Base-by-base conservation (phyloP, 805 yeast species). In the Millerozyma acaciae region DNA sequence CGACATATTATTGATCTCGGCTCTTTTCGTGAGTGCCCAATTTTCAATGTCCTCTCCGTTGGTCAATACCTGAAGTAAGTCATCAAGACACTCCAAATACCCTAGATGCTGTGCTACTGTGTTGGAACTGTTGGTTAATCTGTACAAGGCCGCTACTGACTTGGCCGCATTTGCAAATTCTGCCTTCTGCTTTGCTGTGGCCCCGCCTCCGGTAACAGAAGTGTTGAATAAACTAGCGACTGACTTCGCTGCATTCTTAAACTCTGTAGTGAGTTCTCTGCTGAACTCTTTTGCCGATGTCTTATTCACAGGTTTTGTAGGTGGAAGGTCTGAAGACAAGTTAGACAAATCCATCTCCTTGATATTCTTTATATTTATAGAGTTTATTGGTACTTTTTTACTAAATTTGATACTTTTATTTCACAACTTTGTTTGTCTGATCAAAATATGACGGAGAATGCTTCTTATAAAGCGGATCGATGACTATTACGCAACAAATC, bases 201-300 rank as follows among this genome's bases (percentile, higher is more conserved):
- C 29, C 7, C 13, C 16, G n/a, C 28, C 26, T 8, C 37, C 42
- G 6, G 47, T 35, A 9, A 34, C 33, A 9, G 55, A 42, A 6
- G 51, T 41, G 42, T 61, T 62, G 40, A 64, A 65, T 9, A 67
- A 47, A n/a, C 60, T 72, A 10, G 88, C 81, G 17, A 81, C 84
- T 5, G 84, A 71, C 35, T 79, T 73, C 17, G 88, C 88, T 5
- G 88, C 88, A 35, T 67, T 68, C 52, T 77, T 80, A 58, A 81
- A 82, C 48, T 80, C 82, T n/a, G 62, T 56, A 0, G 78, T 68
- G 18, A 82, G 62, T 28, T 80, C 82, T 26, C 56, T 60, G 38
- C 69, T 73, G 28, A 79, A 57, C 18, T 68, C 72, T 17, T 58
- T 54, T 1, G 76, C 52, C n/a, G 76, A 58, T 6, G 65, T 64